Conservation (phyloP, 208 protist species). For the Acanthamoeba triangularis region DNA sequence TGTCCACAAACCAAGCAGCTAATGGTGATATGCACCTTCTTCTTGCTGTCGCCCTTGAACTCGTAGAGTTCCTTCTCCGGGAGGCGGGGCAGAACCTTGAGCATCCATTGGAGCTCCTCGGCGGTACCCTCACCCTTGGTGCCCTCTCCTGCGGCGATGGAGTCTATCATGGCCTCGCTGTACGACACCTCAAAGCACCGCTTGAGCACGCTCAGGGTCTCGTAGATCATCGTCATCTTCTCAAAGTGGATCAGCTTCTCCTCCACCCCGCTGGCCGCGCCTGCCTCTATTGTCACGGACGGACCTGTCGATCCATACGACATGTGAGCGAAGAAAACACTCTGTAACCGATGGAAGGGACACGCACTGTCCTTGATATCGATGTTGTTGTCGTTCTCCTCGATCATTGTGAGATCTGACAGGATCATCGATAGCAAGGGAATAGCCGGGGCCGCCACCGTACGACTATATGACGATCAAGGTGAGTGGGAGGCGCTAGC, state of each 20-base stretch:
- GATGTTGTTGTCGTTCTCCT: conserved; percentile 75
- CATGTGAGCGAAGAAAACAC: not conserved
- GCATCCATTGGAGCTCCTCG: conserved; percentile 66
- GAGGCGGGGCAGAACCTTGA: conserved; percentile 46
- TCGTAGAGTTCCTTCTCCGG: conserved; percentile 76
- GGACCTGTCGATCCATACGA: not conserved
- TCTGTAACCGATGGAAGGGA: not conserved
- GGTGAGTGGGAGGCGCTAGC: not conserved
- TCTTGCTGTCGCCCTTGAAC: conserved; percentile 58
- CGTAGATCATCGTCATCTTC: conserved; percentile 78
- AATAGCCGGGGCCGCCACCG: conserved; percentile 43
- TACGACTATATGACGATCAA: not conserved
- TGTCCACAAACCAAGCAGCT: not conserved
- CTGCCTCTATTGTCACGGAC: not conserved
- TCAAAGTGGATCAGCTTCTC: conserved; percentile 77
- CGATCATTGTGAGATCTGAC: conserved; percentile 76
- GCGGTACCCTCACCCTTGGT: not conserved
- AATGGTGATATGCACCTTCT: not conserved
- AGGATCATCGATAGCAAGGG: conserved; percentile 70
- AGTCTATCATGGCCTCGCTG: not conserved
- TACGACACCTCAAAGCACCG: conserved; percentile 37
- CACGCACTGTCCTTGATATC: conserved; percentile 1
- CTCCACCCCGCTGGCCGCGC: not conserved
- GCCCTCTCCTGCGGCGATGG: not conserved
- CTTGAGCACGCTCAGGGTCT: conserved; percentile 66